These are phyloP conservation scores for Chalaropsis ovoidea DNA, from an alignment of 2,329 filamentous ascomycete genomes.

Conservation along the genomic window DNA sequence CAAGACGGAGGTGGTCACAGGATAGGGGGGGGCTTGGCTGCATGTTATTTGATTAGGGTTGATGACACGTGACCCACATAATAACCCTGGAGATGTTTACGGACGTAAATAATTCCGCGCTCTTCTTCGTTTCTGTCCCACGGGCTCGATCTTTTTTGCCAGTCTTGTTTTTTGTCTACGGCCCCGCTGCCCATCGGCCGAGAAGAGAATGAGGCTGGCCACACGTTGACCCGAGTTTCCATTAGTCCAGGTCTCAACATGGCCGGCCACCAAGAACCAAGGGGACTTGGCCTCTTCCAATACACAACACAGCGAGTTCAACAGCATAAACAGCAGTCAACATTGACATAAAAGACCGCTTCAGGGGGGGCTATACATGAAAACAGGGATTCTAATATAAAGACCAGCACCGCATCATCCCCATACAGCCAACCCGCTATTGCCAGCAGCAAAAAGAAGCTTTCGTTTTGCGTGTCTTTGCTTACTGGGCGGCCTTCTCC, in stretches of 20 bases:
- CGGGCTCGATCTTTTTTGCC: not conserved
- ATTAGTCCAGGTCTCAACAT: not conserved
- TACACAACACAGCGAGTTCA: not conserved
- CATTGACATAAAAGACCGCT: not conserved
- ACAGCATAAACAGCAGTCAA: not conserved
- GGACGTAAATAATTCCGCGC: not conserved
- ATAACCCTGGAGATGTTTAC: not conserved
- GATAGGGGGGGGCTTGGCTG: not conserved
- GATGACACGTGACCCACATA: not conserved
- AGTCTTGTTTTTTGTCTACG: not conserved
- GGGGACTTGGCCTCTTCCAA: not conserved
- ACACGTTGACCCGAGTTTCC: not conserved
- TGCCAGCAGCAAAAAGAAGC: not conserved
- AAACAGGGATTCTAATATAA: not conserved
- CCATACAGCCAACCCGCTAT: not conserved
- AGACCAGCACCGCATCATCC: not conserved
- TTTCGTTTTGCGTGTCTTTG: not conserved
- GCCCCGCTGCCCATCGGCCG: not conserved
- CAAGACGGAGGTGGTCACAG: not conserved
- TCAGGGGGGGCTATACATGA: not conserved
- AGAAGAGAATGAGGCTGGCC: conserved; percentile 1
- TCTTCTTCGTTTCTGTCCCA: not conserved
- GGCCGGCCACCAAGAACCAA: not conserved
- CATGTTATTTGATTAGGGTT: not conserved
- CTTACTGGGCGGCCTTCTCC: not conserved